Evolutionary conservation across 371 early-diverging fungal genomes (phyloP).

Genomic region (Encephalitozoon cuniculi): DNA sequence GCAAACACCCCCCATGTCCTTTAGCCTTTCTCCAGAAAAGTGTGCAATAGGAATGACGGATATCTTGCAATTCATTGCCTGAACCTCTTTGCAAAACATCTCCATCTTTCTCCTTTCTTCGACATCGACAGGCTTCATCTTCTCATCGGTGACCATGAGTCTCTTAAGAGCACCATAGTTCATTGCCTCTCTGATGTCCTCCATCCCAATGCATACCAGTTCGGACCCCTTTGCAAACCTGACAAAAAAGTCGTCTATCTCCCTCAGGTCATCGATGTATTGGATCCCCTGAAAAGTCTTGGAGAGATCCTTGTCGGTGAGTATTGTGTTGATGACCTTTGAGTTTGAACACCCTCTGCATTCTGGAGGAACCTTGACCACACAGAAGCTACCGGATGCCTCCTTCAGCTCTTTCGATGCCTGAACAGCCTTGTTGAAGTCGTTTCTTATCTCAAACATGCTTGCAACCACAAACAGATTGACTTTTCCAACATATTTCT

Average conservation of each 20-base stretch:
- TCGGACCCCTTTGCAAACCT: constrained; percentile 19
- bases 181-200: constrained; percentile 48
- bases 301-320: constrained; percentile 31
- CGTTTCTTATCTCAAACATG: constrained; percentile 13
- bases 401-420: background rate
- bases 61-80: constrained; percentile 43
- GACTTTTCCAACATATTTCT: constrained; percentile 8
- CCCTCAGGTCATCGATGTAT: constrained; percentile 53
- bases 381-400: constrained; percentile 16
- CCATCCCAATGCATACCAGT: constrained; percentile 43
- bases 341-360: constrained; percentile 37
- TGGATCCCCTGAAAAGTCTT: constrained; percentile 35
- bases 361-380: constrained; percentile 41
- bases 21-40: constrained; percentile 48
- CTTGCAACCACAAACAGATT: constrained; percentile 41
- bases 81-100: constrained; percentile 29
- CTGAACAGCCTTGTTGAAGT: constrained; percentile 8
- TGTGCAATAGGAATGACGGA: constrained; percentile 55
- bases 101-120: constrained; percentile 49
- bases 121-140: constrained; percentile 39
- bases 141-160: constrained; percentile 53
- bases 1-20: constrained; percentile 53
- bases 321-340: constrained; percentile 43
- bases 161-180: constrained; percentile 56
- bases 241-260: constrained; percentile 40